Base-by-base conservation (phyloP, 2,329 filamentous ascomycete species). In the Hymenoscyphus repandus region DNA sequence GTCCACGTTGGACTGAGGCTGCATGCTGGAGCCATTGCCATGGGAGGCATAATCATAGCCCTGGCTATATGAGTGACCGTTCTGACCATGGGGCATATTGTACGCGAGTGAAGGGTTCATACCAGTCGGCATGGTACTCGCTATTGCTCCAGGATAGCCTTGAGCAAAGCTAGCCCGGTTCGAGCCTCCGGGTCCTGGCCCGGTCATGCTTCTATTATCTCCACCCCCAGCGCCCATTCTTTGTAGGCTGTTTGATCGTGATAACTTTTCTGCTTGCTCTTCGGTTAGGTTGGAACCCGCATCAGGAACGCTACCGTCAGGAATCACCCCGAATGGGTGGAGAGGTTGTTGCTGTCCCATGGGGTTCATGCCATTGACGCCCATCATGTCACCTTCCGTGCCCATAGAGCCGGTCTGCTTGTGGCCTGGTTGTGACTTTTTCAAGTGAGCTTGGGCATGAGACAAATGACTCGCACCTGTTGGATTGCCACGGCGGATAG, bases 381-480 rank as follows among this genome's bases (percentile, higher is more conserved):
- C 78, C 68, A 75, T 73, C 69, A 86, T 73, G 61, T 79, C 78
- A 63, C 81, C 82, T 61, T 85, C 76, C 59, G 83, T 79, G 66
- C 75, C 74, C 66, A 84, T 67, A 40, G 74, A 73, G 48, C 72
- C 72, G 53, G 64, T 60, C 42, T 71, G 69, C 69, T 84, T 81
- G 63, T 83, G 79, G 17, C 62, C 62, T 53, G 77, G 74, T 56
- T 80, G 77, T 63, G 81, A 78, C 73, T 90, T 91, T 76, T 90
- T 92, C 65, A 93, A 78, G 71, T 95, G 89, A 58, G 88, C 87
- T 70, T 92, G 88, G 33, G 90, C 89, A 72, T 96, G 90, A 61
- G 91, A 95, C 70, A 99, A 72, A 74, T 99, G 93, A 66, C 88
- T 96, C 57, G 90, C 90, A 62, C 91, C 91, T 13, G 90, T 96